These are phyloP conservation scores for Zygotorulaspora sp. DNA, from an alignment of 805 yeast species.

Conservation along the genomic window DNA sequence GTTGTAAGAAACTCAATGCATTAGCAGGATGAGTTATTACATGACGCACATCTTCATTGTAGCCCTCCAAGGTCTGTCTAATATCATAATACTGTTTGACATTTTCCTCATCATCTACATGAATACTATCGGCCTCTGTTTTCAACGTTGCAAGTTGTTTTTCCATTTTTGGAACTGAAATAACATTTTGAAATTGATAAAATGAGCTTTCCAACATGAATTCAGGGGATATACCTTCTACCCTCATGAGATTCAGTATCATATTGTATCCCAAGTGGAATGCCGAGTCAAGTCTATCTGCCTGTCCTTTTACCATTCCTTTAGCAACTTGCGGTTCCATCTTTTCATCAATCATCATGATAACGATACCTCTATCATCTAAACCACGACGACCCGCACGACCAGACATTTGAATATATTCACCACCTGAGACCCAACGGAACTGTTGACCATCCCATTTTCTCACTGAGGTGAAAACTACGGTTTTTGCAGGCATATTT, in stretches of 20 bases:
- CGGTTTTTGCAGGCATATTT: conserved; percentile 99
- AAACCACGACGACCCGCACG: conserved; percentile 99
- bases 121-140: conserved; percentile 43
- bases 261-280: conserved; percentile 96
- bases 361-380: conserved; percentile 98
- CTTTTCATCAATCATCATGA: conserved; percentile 98
- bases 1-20: conserved; percentile 74
- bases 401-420: conserved; percentile 98
- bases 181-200: conserved; percentile 89
- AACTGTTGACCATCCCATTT: conserved; percentile 98
- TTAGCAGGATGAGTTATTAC: conserved; percentile 90
- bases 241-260: conserved; percentile 93
- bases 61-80: conserved; percentile 62
- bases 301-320: conserved; percentile 99
- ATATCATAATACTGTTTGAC: conserved; percentile 82
- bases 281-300: conserved; percentile 95
- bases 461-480: conserved; percentile 93
- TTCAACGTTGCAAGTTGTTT: conserved; percentile 53
- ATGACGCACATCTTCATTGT: conserved; percentile 70
- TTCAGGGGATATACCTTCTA: conserved; percentile 97
- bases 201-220: conserved; percentile 93
- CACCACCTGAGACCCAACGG: conserved; percentile 99
- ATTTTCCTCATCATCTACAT: conserved; percentile 67
- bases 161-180: conserved; percentile 84
- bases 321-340: conserved; percentile 99